Base-by-base conservation (phyloP, 306 rosid species). In the Castanea sativa region DNA sequence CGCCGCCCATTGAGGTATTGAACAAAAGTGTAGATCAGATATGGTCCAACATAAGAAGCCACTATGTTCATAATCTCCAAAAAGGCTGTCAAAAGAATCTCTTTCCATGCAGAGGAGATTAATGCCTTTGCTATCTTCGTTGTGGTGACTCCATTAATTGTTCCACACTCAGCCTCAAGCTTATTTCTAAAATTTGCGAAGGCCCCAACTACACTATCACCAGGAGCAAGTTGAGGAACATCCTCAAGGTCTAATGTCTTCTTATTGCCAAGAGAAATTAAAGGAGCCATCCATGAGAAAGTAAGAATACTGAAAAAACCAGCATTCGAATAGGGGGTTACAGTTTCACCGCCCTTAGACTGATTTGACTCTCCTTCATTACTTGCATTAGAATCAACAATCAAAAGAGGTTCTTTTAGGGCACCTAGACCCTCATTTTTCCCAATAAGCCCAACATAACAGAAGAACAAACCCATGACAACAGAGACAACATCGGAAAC, bases 231-330 rank as follows among this genome's bases (percentile, higher is more conserved):
- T 79, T 88, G 84, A 75, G 91, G 91, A 85, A 88, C 86, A 78
- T 88, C 91, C 78, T 83, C 91, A 80, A 88, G 87, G 79, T 88
- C 87, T 45, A 88, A 80, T 23, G 85, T 67, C 87, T 80, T 88
- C 79, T 78, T 83, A 41, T 80, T 74, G 53, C 91, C 91, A 69
- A 25, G 9, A 2, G 84, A 80, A 73, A 88, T 80, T 21, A 85
- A 77, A 69, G 84, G 80, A 71, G 89, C 83, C 74, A 88, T 85
- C 91, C 91, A 88, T 59, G 88, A 71, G 70, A 88, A 83, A 15
- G 87, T 77, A 51, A 88, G 85, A 21, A 83, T 32, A 49, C 89
- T 85, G 71, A 85, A 80, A 78, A 85, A 78, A 12, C 91, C 89
- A 61, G 91, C 87, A 72, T 27, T 85, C n/a, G 85, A 83, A 73